Base-by-base conservation (phyloP, 2,329 filamentous ascomycete genomes). In the Chaetomium sp. region DNA sequence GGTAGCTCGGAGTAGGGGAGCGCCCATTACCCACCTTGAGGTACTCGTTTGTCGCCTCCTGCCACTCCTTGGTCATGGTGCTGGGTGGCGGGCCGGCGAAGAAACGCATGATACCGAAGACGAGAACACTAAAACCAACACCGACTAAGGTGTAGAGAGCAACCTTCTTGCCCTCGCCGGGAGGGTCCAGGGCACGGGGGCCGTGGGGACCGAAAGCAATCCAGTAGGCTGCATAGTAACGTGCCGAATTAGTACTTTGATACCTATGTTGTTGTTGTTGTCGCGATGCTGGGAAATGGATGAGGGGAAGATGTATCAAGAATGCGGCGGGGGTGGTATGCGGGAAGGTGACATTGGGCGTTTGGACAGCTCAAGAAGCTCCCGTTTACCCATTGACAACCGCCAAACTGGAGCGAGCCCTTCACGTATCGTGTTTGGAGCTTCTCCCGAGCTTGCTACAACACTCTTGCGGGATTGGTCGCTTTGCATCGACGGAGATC, bases 131-230 rank as follows among this genome's bases (percentile, higher is more conserved):
- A 67, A 78, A 80, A 61, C 74, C 77, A 63, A 95, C 68, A 68
- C 89, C 87, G 67, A 86, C 72, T 59, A 78, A 70, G 56, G 89
- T 86, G 74, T 91, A 88, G 70, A 84, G 77, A 69, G 88, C 80
- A 66, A 97, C 79, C 72, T 86, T 91, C 75, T 83, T 81, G 74
- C 80, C 81, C 81, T 96, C 92, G 68, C 89, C 92, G 64, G 94
- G 88, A 61, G 92, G 89, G 64, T 87, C 74, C 61, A 80, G 77
- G 65, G 92, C 86, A 67, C 94, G 92, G 67, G 94, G 94, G 57
- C 94, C 94, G 76, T 99, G 94, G 70, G 91, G 86, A 64, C 94
- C 94, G 72, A 99, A 99, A 64, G 94, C 91, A 70, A 99, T 96
- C 87, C 89, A 99, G 85, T 97, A 99, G 63, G 94, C 94, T 99